Conservation (phyloP, 2,329 filamentous ascomycete genomes). For the Aspergillus latus region DNA sequence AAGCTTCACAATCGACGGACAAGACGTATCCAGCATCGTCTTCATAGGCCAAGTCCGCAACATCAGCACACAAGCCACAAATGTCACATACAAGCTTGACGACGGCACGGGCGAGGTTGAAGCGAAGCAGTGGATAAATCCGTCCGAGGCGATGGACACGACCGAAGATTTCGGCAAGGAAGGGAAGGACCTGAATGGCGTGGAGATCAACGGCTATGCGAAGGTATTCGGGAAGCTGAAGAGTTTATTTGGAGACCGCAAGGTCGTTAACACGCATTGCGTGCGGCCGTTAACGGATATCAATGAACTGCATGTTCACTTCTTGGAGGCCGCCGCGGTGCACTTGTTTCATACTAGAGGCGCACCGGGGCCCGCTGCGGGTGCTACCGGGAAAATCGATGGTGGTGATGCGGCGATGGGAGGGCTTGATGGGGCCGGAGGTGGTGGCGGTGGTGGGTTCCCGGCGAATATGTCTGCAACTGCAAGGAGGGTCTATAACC, state of each 20-base stretch:
- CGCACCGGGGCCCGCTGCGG: constrained; percentile 52
- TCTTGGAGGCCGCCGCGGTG: constrained; percentile 84
- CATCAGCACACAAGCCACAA: constrained; percentile 82
- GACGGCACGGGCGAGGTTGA: constrained; percentile 93
- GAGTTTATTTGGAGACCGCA: constrained; percentile 72
- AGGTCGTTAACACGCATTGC: constrained; percentile 75
- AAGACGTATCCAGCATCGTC: constrained; percentile 71
- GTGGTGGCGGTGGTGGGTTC: constrained; percentile 17
- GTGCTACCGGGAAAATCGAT: constrained; percentile 44
- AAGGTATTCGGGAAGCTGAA: constrained; percentile 84
- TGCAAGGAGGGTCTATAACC: constrained; percentile 70
- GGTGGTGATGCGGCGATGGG: constrained; percentile 31
- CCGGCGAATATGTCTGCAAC: constrained; percentile 48
- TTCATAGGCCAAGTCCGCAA: constrained; percentile 89
- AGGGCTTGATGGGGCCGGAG: constrained; percentile 28
- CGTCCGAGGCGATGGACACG: constrained; percentile 47
- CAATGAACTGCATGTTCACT: constrained; percentile 91
- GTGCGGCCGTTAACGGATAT: constrained; percentile 78
- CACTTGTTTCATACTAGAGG: constrained; percentile 82
- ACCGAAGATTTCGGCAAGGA: constrained; percentile 31
- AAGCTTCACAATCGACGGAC: constrained; percentile 80
- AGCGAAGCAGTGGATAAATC: constrained; percentile 55
- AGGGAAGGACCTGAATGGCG: constrained; percentile 40
- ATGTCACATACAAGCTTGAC: constrained; percentile 89
- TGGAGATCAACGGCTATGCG: constrained; percentile 75